A percentile compares a stretch with the other conserved stretches of the same genome.
phyloP scores from a whole-genome alignment of 2,329 filamentous ascomycete genomes.

The Pyrenophora graminea region DNA sequence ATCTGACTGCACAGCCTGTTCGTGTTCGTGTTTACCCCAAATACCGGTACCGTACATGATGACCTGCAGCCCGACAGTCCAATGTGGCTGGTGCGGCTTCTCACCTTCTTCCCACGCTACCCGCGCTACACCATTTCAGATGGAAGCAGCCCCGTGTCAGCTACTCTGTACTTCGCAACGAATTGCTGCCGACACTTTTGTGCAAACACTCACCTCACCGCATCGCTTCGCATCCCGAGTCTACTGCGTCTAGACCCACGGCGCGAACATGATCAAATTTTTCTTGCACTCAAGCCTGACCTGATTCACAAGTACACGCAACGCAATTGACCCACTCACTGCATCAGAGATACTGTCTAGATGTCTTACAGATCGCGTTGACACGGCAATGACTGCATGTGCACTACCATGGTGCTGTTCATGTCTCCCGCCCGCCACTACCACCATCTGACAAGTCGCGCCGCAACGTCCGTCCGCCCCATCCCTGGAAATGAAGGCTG shows the following conservation, averaged over 20 bases:
- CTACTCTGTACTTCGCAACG: no score
- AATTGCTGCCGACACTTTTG: no score
- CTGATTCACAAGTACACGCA: background rate
- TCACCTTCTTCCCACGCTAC: no score
- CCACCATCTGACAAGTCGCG: constrained; percentile 2
- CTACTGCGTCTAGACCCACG: constrained; percentile 7
- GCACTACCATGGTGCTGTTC: background rate
- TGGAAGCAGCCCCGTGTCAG: no score
- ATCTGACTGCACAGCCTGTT: no score
- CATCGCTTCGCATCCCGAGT: no score
- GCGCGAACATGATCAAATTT: constrained; percentile 5
- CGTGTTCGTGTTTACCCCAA: no score
- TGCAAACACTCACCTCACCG: background rate
- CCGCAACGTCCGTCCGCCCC: background rate
- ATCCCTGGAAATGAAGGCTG: no score
- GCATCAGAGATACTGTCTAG: background rate
- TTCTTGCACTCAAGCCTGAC: background rate
- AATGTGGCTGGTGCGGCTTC: no score
- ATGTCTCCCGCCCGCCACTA: background rate
- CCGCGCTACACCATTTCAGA: no score
- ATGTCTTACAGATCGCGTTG: constrained; percentile 1
- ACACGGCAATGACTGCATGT: background rate
- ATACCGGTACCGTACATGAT: no score
- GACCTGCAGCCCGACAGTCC: no score
- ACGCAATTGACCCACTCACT: constrained; percentile 3